A percentile compares a stretch with the other conserved stretches of the same genome.
Evolutionary conservation across 306 rosid species (phyloP).

Genomic region (Comarum palustre): DNA sequence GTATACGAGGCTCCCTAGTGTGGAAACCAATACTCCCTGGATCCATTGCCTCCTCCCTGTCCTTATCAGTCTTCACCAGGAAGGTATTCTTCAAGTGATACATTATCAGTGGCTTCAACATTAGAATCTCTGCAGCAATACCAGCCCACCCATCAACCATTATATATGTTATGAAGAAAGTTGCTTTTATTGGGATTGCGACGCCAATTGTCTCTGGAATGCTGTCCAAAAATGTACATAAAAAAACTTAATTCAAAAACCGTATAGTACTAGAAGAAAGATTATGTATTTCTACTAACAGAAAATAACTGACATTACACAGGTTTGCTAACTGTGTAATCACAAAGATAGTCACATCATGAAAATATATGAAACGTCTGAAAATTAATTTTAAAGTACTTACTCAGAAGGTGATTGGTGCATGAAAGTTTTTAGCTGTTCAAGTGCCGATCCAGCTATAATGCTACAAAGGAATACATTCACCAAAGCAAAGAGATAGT

Average conservation of each 20-base stretch:
- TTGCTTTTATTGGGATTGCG: conserved; percentile 86
- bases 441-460: conserved; percentile 75
- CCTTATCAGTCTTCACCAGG: conserved; percentile 94
- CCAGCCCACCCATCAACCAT: too few species aligned
- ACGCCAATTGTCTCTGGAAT: conserved; percentile 82
- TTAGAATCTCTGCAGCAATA: too few species aligned
- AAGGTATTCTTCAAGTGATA: conserved; percentile 89
- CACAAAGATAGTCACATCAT: background rate
- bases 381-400: conserved; percentile 15
- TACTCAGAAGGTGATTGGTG: conserved; percentile 69
- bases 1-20: conserved; percentile 94
- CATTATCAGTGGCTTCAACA: conserved; percentile 68
- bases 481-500: conserved; percentile 73
- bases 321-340: background rate
- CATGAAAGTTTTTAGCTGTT: conserved; percentile 69
- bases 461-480: conserved; percentile 90
- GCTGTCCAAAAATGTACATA: conserved; percentile 31
- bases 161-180: conserved; percentile 10
- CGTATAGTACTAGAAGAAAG: background rate
- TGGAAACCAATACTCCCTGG: conserved; percentile 92
- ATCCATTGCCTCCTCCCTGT: conserved; percentile 97
- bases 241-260: background rate
- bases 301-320: background rate
- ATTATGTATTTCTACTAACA: background rate
- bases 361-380: background rate